Conservation (phyloP, 2,329 filamentous ascomycete genomes). For the Orbilia brochopaga region DNA sequence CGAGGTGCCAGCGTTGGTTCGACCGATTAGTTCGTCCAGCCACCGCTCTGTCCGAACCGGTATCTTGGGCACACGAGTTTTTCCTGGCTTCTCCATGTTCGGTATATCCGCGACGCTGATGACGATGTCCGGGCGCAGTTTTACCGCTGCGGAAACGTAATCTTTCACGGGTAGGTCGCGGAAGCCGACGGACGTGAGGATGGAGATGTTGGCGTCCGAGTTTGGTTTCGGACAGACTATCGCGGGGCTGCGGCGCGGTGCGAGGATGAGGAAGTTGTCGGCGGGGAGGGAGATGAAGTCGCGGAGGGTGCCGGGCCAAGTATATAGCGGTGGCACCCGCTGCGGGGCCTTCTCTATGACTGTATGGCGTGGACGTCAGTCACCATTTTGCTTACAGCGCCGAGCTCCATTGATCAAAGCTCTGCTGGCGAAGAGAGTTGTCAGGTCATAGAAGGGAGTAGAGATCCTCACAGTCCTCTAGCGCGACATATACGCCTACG, state of each 20-base stretch:
- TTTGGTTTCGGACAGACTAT: conserved; percentile 73
- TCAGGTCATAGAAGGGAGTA: conserved; percentile 35
- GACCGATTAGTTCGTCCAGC: conserved; percentile 71
- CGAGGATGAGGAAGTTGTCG: conserved; percentile 72
- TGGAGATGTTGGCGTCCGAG: conserved; percentile 71
- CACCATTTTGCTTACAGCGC: conserved; percentile 10
- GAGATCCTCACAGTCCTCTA: conserved; percentile 85
- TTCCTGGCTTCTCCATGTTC: conserved; percentile 64
- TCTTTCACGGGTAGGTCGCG: conserved; percentile 70
- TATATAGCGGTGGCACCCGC: conserved; percentile 60
- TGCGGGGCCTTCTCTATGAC: conserved; percentile 68
- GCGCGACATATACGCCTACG: conserved; percentile 74
- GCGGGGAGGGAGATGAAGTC: conserved; percentile 76
- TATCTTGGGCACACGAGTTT: conserved; percentile 81
- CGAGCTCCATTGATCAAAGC: conserved; percentile 29
- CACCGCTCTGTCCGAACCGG: conserved; percentile 83
- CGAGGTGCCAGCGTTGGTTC: conserved; percentile 54
- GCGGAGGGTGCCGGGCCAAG: conserved; percentile 68
- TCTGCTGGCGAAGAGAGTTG: neutral
- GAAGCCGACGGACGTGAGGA: conserved; percentile 89
- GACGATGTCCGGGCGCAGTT: conserved; percentile 78
- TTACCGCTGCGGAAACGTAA: conserved; percentile 69
- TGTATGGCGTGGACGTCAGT: conserved; percentile 55
- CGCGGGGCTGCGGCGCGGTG: conserved; percentile 76
- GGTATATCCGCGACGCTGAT: conserved; percentile 78